Evolutionary conservation across 2,329 filamentous ascomycete species (phyloP), one percentile per base, ranked within the genome.

Genomic region (Coniella vitis): DNA sequence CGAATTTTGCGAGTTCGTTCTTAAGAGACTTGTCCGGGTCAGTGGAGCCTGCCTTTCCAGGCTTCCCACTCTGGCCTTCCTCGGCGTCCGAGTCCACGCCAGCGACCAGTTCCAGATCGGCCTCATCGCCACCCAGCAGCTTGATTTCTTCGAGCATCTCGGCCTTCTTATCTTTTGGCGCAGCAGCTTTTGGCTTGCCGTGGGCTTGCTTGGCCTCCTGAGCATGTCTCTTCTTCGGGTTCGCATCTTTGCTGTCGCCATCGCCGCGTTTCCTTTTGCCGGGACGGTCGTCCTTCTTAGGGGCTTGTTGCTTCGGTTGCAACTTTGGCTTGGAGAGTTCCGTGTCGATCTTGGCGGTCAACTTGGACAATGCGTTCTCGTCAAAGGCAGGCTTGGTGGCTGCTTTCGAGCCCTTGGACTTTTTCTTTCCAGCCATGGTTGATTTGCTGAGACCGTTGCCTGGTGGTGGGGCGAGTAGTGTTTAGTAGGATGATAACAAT

Each of bases 111-210:
- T 79, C 75, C 38, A 83, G 62, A 54, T 86, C 83, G 37, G 79
- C 72, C 62, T 85, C 78, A 46, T 83, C 79, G 13, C 83, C 83
- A 3, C 81, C 83, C 2, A 86, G 68, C 13, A 78, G 79, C 55
- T 74, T 70, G 53, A 86, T 86, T 58, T 86, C 83, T 48, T 79
- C 74, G 7, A 86, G 65, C 4, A 86, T 66, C 7, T 54, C 36
- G 17, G 49, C 35, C 35, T 56, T 54, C 41, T 57, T 55, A 52
- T 52, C 49, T 25, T 53, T 47, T 38, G 46, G 7, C 22, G 25
- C 25, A 29, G 22, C 22, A 5, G 21, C 14, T 12, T 41, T 41
- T 31, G 42, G 46, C 38, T 58, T 63, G 58, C 12, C 55, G 47
- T 56, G 63, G 56, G 61, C 55, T 12, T 37, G 55, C 20, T 59